Evolutionary conservation across 345 rosid species (phyloP), one percentile per base, ranked within the genome.

Genomic region (Populus tremula): DNA sequence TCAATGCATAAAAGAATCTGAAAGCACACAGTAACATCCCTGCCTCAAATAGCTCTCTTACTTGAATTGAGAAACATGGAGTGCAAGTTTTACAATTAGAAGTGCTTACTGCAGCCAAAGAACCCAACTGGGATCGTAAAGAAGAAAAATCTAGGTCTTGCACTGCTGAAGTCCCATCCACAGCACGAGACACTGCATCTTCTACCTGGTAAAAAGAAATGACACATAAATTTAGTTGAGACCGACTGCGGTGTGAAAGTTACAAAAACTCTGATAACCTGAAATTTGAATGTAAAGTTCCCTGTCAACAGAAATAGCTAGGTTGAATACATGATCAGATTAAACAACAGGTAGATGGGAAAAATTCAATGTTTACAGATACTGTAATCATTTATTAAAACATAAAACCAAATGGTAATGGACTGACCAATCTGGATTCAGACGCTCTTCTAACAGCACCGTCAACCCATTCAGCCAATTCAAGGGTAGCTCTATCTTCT

Each of bases 401-500:
- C 72, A 53, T 8, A 66, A n/a, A 33, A 70, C n/a, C 13, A 70
- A 49, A 23, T 68, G 49, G 67, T 79, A 69, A 21, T 63, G 29
- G 13, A 69, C 72, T 71, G 56, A 81, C 81, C 80, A 74, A 68
- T 82, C 61, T 72, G 79, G 81, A 80, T 79, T 83, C 98, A 83
- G 90, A 86, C 78, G 90, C 85, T 86, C 85, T 88, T 80, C 86
- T 86, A 83, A 90, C 92, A 75, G 96, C 89, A 74, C 84, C 84
- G 85, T 95, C 96, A 27, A 95, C 93, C 98, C 99, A 95, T 85
- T 93, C 97, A 80, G 94, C 94, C 85, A 95, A 86, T 81, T 93
- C 99, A 84, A 95, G 94, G 67, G 97, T 91, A 71, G 99, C 99
- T 84, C 87, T 93, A 79, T 95, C 99, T 88, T 95, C 98, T 62